Base-by-base conservation (phyloP, 2,329 filamentous ascomycete genomes). In the Talaromyces sp. region DNA sequence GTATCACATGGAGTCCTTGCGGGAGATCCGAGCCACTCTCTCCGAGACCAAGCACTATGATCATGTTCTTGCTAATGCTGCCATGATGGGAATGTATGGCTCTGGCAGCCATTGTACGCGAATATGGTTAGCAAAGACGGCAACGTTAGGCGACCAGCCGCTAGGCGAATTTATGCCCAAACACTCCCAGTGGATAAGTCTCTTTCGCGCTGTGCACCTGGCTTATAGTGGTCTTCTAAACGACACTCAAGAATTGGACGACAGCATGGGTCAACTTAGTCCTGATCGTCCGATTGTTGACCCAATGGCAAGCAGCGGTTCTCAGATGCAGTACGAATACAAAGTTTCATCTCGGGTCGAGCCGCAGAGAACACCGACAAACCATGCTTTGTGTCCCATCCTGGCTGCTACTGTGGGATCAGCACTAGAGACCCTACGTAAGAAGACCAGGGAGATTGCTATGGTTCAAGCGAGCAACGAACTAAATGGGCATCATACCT, bases 51-150 rank as follows among this genome's bases (percentile, higher is more conserved):
- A 71, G 13, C 66, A 70, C 1, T 78, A 77, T 55, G 73, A 77
- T 57, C 61, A 68, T 56, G 63, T 77, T 1, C 68, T 77, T 8
- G 73, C 75, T 10, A 78, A 78, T 57, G 75, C 77, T 0, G 72
- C 77, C 0, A 63, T 80, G 10, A 80, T 80, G 77, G 75, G 76
- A 3, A 68, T 80, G 27, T 79, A 78, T 19, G 75, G 71, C 0
- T 76, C 73, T 0, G 75, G 72, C 0, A 78, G 71, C 42, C 77
- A 80, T 42, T 69, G 65, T 13, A 65, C 75, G 9, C 72, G 77
- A 1, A 73, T 79, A 2, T 69, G 69, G 22, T 64, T 79, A 4
- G 66, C 70, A 0, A 66, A 68, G 19, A 64, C 64, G 4, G 68
- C 70, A 15, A 65, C 64, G 15, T 44, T 53, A 1, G 65, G 65